Evolutionary conservation across 2,329 filamentous ascomycete species (phyloP).

Genomic region (Neoarthrinium moseri): DNA sequence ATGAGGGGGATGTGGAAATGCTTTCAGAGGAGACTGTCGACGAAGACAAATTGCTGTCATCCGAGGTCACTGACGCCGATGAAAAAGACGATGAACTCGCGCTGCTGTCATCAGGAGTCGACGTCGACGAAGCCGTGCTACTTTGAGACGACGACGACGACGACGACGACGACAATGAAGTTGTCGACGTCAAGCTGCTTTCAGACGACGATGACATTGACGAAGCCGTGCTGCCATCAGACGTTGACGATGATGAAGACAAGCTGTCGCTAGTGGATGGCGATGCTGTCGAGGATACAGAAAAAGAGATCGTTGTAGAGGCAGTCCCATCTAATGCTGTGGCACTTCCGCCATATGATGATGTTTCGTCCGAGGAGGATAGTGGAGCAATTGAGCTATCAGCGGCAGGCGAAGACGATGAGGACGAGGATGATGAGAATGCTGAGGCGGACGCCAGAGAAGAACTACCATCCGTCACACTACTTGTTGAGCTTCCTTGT

Average conservation of each 20-base stretch:
- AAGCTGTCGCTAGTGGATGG: not conserved
- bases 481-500: not conserved
- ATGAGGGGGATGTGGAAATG: not conserved
- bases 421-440: not conserved
- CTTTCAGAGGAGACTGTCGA: not conserved
- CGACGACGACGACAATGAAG: not conserved
- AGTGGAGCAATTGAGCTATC: not conserved
- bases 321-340: not conserved
- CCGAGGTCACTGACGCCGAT: not conserved
- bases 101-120: not conserved
- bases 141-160: not conserved
- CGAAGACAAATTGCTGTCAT: not conserved
- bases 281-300: not conserved
- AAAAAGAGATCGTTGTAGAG: not conserved
- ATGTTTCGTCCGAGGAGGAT: not conserved
- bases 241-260: slow-evolving; percentile 1
- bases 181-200: not conserved
- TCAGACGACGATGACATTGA: not conserved
- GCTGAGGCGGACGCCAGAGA: not conserved
- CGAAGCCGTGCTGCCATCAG: not conserved
- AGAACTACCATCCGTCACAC: not conserved
- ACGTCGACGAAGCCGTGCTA: not conserved
- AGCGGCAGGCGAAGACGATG: not conserved
- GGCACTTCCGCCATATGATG: not conserved
- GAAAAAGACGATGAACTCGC: not conserved